phyloP scores from a whole-genome alignment of 2,329 filamentous ascomycete species.

The Calycina herbarum region DNA sequence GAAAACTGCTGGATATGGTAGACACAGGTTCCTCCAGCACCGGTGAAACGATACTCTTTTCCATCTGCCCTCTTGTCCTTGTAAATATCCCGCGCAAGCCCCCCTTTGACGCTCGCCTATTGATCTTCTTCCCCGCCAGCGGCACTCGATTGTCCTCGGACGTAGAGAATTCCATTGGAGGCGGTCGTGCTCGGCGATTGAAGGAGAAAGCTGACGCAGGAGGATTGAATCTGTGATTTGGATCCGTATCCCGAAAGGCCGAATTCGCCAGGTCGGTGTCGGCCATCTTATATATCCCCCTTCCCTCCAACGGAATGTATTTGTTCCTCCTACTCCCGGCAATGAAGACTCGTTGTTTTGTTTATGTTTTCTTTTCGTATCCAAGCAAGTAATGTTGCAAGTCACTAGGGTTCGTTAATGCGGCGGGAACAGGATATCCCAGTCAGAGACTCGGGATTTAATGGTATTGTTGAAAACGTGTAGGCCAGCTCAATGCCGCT shows the following conservation, averaged over 20 bases:
- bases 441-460: not conserved
- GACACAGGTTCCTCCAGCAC: conserved; percentile 21
- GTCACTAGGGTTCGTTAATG: not conserved
- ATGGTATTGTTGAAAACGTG: not conserved
- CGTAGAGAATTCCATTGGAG: conserved; percentile 25
- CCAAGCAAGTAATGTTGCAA: not conserved
- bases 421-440: not conserved
- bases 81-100: conserved; percentile 36
- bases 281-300: conserved; percentile 7
- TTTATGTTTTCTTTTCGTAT: conserved; percentile 4
- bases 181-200: conserved; percentile 30
- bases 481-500: not conserved
- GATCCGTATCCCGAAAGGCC: conserved; percentile 14
- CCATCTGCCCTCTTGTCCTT: conserved; percentile 26
- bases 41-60: conserved; percentile 25
- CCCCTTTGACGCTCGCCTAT: conserved; percentile 32
- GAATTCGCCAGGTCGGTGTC: conserved; percentile 1
- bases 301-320: not conserved
- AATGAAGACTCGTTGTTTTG: not conserved
- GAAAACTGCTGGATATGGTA: conserved; percentile 3
- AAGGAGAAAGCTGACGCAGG: conserved; percentile 21
- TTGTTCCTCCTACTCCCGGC: not conserved
- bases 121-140: conserved; percentile 26
- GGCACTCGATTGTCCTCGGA: conserved; percentile 24
- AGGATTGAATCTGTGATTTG: conserved; percentile 18